A percentile compares a stretch with the other conserved stretches of the same genome.
phyloP scores from a whole-genome alignment of 2,329 filamentous ascomycete genomes.

The Colletotrichum phormii region DNA sequence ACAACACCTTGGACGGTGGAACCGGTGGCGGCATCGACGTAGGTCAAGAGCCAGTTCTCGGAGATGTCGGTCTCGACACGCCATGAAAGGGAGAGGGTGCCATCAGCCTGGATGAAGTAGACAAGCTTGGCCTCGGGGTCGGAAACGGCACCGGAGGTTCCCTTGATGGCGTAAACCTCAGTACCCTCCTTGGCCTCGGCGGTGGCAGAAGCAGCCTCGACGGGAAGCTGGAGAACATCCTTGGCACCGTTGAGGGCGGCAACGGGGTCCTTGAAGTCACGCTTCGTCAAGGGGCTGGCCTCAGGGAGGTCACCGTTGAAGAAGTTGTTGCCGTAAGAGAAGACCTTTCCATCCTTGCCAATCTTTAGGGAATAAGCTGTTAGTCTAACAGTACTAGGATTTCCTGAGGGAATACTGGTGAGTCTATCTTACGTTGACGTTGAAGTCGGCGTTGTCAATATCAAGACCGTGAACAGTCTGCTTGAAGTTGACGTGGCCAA shows the following conservation, averaged over 20 bases:
- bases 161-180: constrained; percentile 52
- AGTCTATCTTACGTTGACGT: constrained; percentile 60
- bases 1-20: constrained; percentile 59
- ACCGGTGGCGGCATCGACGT: constrained; percentile 59
- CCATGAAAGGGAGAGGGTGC: constrained; percentile 59
- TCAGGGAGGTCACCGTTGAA: constrained; percentile 56
- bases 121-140: constrained; percentile 63
- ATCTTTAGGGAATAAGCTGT: constrained; percentile 43
- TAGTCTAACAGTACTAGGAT: too few relatives aligned
- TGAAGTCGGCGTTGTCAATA: constrained; percentile 66
- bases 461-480: constrained; percentile 64
- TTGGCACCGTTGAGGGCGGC: constrained; percentile 56
- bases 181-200: constrained; percentile 42
- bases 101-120: constrained; percentile 60
- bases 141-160: constrained; percentile 56
- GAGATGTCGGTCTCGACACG: constrained; percentile 64
- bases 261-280: constrained; percentile 55
- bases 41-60: constrained; percentile 64
- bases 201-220: constrained; percentile 43
- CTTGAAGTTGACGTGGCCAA: constrained; percentile 66
- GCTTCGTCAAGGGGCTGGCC: constrained; percentile 50
- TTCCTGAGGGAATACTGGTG: too few relatives aligned
- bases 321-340: constrained; percentile 63
- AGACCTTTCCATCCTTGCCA: constrained; percentile 59
- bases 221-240: constrained; percentile 46